Conservation (phyloP, 768 basidiomycete genomes). For the Leccinellum albellum region DNA sequence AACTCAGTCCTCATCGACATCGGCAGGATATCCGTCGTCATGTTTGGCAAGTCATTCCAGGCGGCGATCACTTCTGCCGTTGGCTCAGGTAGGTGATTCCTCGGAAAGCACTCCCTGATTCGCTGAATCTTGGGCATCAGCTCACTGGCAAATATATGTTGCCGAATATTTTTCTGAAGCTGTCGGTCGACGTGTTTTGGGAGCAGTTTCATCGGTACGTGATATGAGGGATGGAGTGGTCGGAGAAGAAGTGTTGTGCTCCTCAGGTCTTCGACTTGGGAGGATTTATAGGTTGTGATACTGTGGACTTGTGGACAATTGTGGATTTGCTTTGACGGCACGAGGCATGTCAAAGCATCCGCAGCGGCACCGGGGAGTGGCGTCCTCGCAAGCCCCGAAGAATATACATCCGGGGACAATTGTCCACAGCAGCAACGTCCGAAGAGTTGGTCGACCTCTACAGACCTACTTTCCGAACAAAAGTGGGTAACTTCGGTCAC, state of each 20-base stretch:
- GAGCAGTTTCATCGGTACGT: slow-evolving; percentile 6
- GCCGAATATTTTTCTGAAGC: slow-evolving; percentile 10
- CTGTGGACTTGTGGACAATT: slow-evolving; percentile 25
- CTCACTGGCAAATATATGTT: slow-evolving; percentile 12
- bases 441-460: background rate
- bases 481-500: background rate
- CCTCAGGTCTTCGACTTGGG: background rate
- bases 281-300: slow-evolving; percentile 17
- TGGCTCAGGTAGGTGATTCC: slow-evolving; percentile 16
- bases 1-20: slow-evolving; percentile 2
- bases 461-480: background rate
- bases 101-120: slow-evolving; percentile 19
- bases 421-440: background rate
- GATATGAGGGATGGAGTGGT: background rate
- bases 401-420: background rate
- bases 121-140: slow-evolving; percentile 10
- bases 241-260: background rate
- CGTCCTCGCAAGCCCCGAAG: slow-evolving; percentile 3
- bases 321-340: slow-evolving; percentile 24
- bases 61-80: slow-evolving; percentile 11
- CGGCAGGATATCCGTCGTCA: slow-evolving; percentile 9
- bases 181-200: slow-evolving; percentile 5
- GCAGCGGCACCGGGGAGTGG: slow-evolving; percentile 10
- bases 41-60: slow-evolving; percentile 28
- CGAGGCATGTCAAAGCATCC: slow-evolving; percentile 24